Base-by-base conservation (phyloP, 2,329 filamentous ascomycete species). In the Ceratocystis colombiana region DNA sequence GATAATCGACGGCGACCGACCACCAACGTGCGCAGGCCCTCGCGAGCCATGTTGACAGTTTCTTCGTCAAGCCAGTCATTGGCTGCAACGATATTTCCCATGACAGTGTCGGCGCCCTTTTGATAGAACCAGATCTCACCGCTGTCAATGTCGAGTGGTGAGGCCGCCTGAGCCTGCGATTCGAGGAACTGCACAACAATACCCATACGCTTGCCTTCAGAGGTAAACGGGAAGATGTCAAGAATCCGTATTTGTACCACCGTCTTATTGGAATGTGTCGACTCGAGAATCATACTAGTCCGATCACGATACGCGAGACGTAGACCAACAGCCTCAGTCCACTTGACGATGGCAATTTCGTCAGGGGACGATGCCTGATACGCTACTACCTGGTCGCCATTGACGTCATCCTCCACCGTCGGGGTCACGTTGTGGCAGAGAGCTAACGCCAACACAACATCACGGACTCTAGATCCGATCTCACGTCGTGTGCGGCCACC, bases 41-140 rank as follows among this genome's bases (percentile, higher is more conserved):
- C 95, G 61, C 94, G 86, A 5, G 95, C 95, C 95, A 99, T 99
- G 74, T 99, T 99, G n/a, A 90, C 90, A 0, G 94, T 97, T 75
- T 99, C 94, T 75, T 99, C 94, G 71, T 99, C 94, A 0, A 99
- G 84, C 95, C 94, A 99, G 77, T 99, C 94, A 73, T 97, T 99
- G 20, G 92, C 85, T 6, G 88, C 90, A 45, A 99, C 94, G 70
- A 99, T 97, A 2, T 87, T 83, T n/a, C 87, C 84, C 95, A 99
- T 99, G 69, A 99, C 93, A 0, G 94, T 97, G 74, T 99, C 95
- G 2, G 94, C 95, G 68, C 94, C 94, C 76, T 99, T 99, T 72
- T 99, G 92, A 73, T 93, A 97, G 77, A 99, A 99, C 89, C 93
- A 96, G 37, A 97, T 93, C 73, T 97, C 93, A 15, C 88, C 86